phyloP scores from a whole-genome alignment of 495 filamentous ascomycete species.

The Daldinia concentrica region DNA sequence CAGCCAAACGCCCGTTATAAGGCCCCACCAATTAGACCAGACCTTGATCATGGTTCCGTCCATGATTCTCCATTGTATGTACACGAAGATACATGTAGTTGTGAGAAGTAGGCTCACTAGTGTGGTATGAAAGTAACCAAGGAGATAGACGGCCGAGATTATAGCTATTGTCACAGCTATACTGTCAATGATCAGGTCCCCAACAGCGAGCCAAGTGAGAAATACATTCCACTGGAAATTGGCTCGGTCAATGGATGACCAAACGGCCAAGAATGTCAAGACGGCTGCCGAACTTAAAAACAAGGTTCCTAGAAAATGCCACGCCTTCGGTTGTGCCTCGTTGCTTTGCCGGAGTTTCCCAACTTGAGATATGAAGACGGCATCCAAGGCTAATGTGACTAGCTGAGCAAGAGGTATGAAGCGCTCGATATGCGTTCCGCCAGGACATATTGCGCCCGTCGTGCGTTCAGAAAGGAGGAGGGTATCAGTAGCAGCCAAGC shows the following conservation, averaged over 20 bases:
- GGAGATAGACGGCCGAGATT: conserved; percentile 33
- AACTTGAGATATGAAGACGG: conserved; percentile 32
- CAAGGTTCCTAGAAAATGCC: conserved; percentile 32
- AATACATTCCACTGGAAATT: conserved; percentile 40
- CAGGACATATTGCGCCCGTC: conserved; percentile 43
- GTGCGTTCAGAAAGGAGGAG: conserved; percentile 35
- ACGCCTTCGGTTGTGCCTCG: conserved; percentile 20
- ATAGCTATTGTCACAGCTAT: conserved; percentile 27
- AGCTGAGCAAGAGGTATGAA: conserved; percentile 41
- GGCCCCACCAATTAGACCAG: conserved; percentile 39
- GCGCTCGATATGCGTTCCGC: conserved; percentile 33
- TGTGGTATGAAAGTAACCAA: conserved; percentile 33
- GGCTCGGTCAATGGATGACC: conserved; percentile 35
- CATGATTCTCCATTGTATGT: conserved; percentile 38
- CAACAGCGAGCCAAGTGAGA: conserved; percentile 32
- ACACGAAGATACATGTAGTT: conserved; percentile 27
- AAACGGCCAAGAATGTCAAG: conserved; percentile 37
- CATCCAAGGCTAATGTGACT: conserved; percentile 35
- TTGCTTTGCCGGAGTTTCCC: conserved; percentile 32
- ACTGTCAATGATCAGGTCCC: conserved; percentile 37
- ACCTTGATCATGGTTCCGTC: conserved; percentile 38
- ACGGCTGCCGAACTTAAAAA: conserved; percentile 35
- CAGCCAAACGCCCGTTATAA: conserved; percentile 26
- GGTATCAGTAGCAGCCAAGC: conserved; percentile 36
- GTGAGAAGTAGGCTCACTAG: conserved; percentile 37